Percentiles rank a stretch among this genome's conserved stretches.
Conservation (phyloP, 2,329 filamentous ascomycete species). For the Nemania bipapillata region DNA sequence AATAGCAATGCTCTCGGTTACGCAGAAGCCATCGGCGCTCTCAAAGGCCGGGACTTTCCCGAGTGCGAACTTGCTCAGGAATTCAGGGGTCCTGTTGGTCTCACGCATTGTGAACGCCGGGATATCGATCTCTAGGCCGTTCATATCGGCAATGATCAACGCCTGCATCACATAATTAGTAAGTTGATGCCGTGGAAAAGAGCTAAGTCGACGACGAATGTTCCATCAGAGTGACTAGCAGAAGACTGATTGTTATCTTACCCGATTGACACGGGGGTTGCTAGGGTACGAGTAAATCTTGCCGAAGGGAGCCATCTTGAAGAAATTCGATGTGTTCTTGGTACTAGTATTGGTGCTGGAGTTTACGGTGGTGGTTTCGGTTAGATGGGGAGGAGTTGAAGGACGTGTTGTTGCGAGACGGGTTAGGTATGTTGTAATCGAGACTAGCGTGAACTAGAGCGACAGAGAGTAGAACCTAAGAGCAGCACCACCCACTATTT, state of each 20-base stretch:
- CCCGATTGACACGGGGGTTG: slow-evolving; percentile 54
- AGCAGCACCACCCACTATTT: slow-evolving; percentile 13
- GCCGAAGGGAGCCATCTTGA: slow-evolving; percentile 56
- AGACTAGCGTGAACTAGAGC: background rate
- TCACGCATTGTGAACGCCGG: slow-evolving; percentile 55
- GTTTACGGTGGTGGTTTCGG: too few relatives aligned
- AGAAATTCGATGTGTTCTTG: background rate
- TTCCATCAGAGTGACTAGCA: background rate
- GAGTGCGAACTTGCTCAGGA: slow-evolving; percentile 62
- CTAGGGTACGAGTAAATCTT: slow-evolving; percentile 54
- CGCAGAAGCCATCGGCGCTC: slow-evolving; percentile 58
- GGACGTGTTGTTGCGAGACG: slow-evolving; percentile 20
- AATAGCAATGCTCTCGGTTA: slow-evolving; percentile 62
- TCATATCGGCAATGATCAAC: slow-evolving; percentile 53
- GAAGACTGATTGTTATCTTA: slow-evolving; percentile 44
- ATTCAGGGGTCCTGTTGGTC: slow-evolving; percentile 59
- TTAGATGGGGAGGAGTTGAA: background rate
- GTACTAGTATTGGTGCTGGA: background rate
- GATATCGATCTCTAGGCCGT: slow-evolving; percentile 53
- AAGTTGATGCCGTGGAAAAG: background rate
- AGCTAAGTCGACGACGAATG: background rate
- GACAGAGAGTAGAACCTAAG: background rate
- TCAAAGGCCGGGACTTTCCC: slow-evolving; percentile 64
- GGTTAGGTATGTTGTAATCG: slow-evolving; percentile 32
- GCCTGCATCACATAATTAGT: slow-evolving; percentile 45